Percentiles rank a stretch among this genome's conserved stretches.
phyloP scores from a whole-genome alignment of 2,329 filamentous ascomycete genomes.

The Atkinsonella hypoxylon region DNA sequence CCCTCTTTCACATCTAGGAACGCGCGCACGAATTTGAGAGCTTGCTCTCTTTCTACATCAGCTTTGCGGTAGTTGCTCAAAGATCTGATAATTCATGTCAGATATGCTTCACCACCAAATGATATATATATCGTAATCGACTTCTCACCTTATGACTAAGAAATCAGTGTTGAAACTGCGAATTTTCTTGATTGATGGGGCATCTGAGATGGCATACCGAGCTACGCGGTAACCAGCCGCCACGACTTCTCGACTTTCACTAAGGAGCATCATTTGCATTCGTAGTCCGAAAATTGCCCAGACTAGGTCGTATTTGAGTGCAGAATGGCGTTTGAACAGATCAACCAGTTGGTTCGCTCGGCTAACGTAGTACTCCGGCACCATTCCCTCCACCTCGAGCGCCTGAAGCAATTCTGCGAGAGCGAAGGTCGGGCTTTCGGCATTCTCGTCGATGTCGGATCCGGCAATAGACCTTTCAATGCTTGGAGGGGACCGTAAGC shows the following conservation, averaged over 20 bases:
- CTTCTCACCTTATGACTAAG: slow-evolving; percentile 53
- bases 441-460: slow-evolving; percentile 54
- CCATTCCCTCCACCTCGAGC: slow-evolving; percentile 76
- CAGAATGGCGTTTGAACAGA: slow-evolving; percentile 86
- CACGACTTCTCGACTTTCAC: slow-evolving; percentile 89
- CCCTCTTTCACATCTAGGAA: slow-evolving; percentile 95
- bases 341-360: slow-evolving; percentile 89
- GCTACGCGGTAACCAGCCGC: slow-evolving; percentile 90
- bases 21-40: slow-evolving; percentile 86
- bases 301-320: slow-evolving; percentile 88
- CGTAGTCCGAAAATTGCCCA: slow-evolving; percentile 92
- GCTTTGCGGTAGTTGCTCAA: slow-evolving; percentile 92
- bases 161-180: slow-evolving; percentile 82
- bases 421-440: slow-evolving; percentile 84
- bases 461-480: slow-evolving; percentile 41
- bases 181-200: slow-evolving; percentile 79
- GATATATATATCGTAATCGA: neutral
- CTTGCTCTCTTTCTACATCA: slow-evolving; percentile 94
- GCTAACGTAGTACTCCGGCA: slow-evolving; percentile 88
- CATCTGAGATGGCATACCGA: slow-evolving; percentile 86
- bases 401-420: slow-evolving; percentile 84
- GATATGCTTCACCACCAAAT: neutral
- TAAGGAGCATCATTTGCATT: slow-evolving; percentile 92
- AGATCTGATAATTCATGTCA: slow-evolving; percentile 37
- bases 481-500: slow-evolving; percentile 45